Percentiles rank a stretch among this genome's conserved stretches.
Evolutionary conservation across 139 green algal genomes (phyloP).

Genomic region (Bryopsis sp.): DNA sequence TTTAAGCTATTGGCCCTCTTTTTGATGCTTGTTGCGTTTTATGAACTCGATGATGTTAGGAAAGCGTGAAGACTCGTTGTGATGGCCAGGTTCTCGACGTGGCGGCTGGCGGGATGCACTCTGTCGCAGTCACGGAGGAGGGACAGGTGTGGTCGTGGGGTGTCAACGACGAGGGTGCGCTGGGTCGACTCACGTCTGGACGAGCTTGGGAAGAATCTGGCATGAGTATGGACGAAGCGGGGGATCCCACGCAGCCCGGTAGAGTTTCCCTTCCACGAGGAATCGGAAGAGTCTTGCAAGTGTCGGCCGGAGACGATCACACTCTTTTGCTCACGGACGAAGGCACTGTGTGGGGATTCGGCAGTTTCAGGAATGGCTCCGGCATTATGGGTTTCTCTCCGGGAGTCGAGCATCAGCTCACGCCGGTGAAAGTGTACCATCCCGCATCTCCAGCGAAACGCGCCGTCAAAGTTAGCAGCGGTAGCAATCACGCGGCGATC

Average conservation of each 20-base stretch:
- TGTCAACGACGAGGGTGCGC: constrained; percentile 86
- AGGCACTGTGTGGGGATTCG: constrained; percentile 74
- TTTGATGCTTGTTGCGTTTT: no score
- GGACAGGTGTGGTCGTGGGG: constrained; percentile 66
- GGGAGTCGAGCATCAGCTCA: background rate
- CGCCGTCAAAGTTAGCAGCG: background rate
- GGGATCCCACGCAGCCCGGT: background rate
- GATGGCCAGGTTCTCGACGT: constrained; percentile 51
- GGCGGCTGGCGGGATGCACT: constrained; percentile 82
- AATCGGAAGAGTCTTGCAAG: constrained; percentile 39
- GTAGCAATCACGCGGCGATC: background rate
- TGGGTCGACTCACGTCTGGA: constrained; percentile 54
- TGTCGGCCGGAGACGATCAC: constrained; percentile 74
- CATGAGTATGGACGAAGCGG: constrained; percentile 16
- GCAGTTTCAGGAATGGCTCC: constrained; percentile 70
- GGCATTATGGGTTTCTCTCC: constrained; percentile 61
- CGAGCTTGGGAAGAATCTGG: constrained; percentile 21
- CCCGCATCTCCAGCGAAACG: background rate
- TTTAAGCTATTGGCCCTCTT: no score
- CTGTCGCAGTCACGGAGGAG: constrained; percentile 48
- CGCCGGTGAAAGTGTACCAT: background rate
- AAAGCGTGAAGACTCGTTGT: no score
- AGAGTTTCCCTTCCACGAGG: background rate
- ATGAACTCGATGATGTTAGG: no score
- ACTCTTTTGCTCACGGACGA: constrained; percentile 54